These are phyloP conservation scores for Baorangia bicolor DNA, from an alignment of 768 basidiomycete species.

Conservation along the genomic window DNA sequence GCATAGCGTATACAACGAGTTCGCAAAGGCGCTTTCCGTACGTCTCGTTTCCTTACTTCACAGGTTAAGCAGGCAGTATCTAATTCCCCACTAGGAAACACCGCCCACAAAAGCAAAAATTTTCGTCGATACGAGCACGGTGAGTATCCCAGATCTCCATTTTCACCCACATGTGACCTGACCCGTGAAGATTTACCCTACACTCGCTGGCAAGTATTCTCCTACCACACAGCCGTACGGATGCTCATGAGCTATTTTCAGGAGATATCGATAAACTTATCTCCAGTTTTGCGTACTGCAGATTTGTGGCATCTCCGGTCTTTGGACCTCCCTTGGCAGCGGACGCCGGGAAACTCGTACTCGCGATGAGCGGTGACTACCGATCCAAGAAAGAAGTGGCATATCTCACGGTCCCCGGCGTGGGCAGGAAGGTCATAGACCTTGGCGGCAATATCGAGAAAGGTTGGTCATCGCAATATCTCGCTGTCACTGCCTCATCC, in stretches of 20 bases:
- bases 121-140: constrained; percentile 84
- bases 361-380: constrained; percentile 78
- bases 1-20: constrained; percentile 56
- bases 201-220: constrained; percentile 42
- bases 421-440: constrained; percentile 76
- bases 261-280: constrained; percentile 71
- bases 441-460: constrained; percentile 86
- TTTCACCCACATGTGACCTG: constrained; percentile 8
- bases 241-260: constrained; percentile 16
- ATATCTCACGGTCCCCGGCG: constrained; percentile 71
- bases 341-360: constrained; percentile 59
- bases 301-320: constrained; percentile 75
- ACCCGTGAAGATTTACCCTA: constrained; percentile 49
- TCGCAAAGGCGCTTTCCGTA: too few relatives aligned
- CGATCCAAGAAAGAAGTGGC: constrained; percentile 80
- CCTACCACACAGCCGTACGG: neutral
- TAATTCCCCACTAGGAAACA: constrained; percentile 30
- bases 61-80: neutral
- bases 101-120: constrained; percentile 58
- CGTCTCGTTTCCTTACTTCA: constrained; percentile 3
- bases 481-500: neutral
- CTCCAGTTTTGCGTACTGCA: constrained; percentile 55
- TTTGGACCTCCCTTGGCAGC: constrained; percentile 72
- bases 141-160: constrained; percentile 32
- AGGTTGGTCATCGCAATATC: constrained; percentile 40